Evolutionary conservation across 2,329 filamentous ascomycete genomes (phyloP).

Genomic region (Fusarium virguliforme): DNA sequence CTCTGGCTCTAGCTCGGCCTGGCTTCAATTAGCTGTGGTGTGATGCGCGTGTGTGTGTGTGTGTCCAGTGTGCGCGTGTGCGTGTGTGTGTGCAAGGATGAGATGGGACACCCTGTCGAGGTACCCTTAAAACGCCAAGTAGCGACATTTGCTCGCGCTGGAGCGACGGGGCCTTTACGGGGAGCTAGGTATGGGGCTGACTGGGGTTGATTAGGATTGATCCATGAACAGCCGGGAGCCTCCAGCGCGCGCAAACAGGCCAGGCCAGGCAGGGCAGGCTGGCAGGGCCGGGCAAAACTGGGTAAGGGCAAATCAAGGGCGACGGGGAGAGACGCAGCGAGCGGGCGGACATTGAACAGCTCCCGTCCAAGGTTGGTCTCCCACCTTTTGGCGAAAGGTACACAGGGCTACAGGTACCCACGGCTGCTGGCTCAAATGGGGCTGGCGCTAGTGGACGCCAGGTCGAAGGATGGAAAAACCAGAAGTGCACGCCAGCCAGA

Average conservation of each 20-base stretch:
- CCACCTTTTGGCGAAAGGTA: slow-evolving; percentile 1
- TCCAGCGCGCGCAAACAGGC: slow-evolving; percentile 13
- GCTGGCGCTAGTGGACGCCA: slow-evolving; percentile 48
- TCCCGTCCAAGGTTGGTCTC: neutral
- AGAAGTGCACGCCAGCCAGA: slow-evolving; percentile 35
- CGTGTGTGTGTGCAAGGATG: slow-evolving; percentile 42
- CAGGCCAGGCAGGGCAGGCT: neutral
- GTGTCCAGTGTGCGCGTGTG: slow-evolving; percentile 18
- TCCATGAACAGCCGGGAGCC: slow-evolving; percentile 20
- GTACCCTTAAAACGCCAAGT: slow-evolving; percentile 49
- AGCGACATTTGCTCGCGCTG: slow-evolving; percentile 46
- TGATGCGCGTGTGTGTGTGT: slow-evolving; percentile 27
- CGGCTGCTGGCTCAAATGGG: slow-evolving; percentile 36
- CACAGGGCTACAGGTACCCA: slow-evolving; percentile 22
- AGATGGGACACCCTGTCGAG: slow-evolving; percentile 41
- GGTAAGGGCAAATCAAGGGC: slow-evolving; percentile 17
- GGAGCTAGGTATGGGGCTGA: slow-evolving; percentile 49
- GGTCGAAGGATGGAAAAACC: slow-evolving; percentile 48
- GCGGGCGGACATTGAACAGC: neutral
- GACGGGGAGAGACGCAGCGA: neutral
- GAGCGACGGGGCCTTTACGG: slow-evolving; percentile 48
- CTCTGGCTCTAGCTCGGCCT: slow-evolving; percentile 38
- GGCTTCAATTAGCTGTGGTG: slow-evolving; percentile 47
- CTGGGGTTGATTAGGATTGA: slow-evolving; percentile 37
- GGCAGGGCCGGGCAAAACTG: slow-evolving; percentile 2